These are phyloP conservation scores for Mycogone perniciosa DNA, from an alignment of 2,329 filamentous ascomycete genomes.

Conservation along the genomic window DNA sequence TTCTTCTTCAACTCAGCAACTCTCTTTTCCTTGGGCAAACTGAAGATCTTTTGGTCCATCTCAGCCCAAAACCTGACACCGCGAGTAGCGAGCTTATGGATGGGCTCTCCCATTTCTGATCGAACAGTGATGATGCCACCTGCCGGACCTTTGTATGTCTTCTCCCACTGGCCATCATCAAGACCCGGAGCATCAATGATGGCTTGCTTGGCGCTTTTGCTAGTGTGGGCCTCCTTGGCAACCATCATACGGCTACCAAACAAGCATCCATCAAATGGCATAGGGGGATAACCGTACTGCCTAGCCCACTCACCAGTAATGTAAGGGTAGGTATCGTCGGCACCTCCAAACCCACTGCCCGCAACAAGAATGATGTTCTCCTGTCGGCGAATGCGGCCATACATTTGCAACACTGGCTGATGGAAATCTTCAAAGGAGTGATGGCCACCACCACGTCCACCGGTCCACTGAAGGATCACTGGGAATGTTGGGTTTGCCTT, in stretches of 20 bases:
- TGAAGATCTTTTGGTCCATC: constrained; percentile 98
- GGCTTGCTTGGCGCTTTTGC: constrained; percentile 78
- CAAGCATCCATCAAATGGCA: constrained; percentile 89
- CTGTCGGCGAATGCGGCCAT: constrained; percentile 76
- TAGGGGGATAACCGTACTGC: constrained; percentile 78
- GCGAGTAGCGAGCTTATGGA: constrained; percentile 95
- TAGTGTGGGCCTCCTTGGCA: constrained; percentile 85
- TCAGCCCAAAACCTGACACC: constrained; percentile 97
- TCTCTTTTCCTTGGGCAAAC: constrained; percentile 89
- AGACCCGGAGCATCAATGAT: constrained; percentile 82
- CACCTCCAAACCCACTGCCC: constrained; percentile 84
- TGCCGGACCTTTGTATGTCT: constrained; percentile 84
- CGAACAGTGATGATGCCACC: constrained; percentile 94
- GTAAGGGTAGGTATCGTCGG: constrained; percentile 88
- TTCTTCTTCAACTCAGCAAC: constrained; percentile 82
- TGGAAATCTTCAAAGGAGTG: constrained; percentile 97
- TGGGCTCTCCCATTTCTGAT: constrained; percentile 99
- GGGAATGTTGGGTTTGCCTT: constrained; percentile 92
- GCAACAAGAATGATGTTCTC: constrained; percentile 85
- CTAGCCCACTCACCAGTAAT: constrained; percentile 84
- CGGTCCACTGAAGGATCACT: constrained; percentile 91
- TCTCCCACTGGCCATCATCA: constrained; percentile 79
- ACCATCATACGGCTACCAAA: constrained; percentile 95
- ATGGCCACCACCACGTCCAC: constrained; percentile 86
- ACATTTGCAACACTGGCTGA: constrained; percentile 85